Conservation (phyloP, 345 rosid genomes). For the Diplotaxis tenuifolia region DNA sequence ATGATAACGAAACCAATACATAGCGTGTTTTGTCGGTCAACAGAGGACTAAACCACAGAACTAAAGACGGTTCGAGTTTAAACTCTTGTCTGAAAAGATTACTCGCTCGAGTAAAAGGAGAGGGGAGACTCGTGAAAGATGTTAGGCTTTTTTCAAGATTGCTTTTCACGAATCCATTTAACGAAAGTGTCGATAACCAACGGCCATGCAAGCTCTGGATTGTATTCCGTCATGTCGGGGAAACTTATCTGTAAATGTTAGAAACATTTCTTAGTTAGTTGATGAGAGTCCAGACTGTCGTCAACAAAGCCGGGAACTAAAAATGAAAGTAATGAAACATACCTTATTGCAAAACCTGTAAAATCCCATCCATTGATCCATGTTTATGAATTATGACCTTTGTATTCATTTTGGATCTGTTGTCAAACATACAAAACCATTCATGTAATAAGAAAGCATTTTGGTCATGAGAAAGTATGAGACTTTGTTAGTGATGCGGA, state of each 20-base stretch:
- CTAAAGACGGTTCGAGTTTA: neutral
- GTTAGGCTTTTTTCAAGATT: constrained; percentile 42
- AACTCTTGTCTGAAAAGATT: neutral
- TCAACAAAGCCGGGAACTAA: neutral
- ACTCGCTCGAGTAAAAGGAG: neutral
- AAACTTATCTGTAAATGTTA: constrained; percentile 94
- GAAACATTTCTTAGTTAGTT: neutral
- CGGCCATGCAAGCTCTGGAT: constrained; percentile 98
- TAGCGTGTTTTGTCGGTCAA: neutral
- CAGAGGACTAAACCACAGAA: neutral
- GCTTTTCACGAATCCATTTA: constrained; percentile 87
- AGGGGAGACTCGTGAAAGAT: constrained; percentile 20
- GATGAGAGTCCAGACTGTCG: constrained; percentile 5
- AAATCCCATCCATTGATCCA: constrained; percentile 94
- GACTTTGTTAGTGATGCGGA: neutral
- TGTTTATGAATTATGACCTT: constrained; percentile 89
- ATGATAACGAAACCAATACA: constrained; percentile 15
- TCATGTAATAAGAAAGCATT: neutral
- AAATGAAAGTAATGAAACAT: constrained; percentile 17
- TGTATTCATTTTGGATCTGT: constrained; percentile 89
- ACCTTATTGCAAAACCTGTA: constrained; percentile 92
- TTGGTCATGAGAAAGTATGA: neutral
- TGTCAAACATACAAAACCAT: constrained; percentile 34
- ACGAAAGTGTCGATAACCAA: constrained; percentile 96
- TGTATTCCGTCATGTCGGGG: constrained; percentile 72